Conservation (phyloP, 129 eudicot genomes). For the Flaveria robusta region DNA sequence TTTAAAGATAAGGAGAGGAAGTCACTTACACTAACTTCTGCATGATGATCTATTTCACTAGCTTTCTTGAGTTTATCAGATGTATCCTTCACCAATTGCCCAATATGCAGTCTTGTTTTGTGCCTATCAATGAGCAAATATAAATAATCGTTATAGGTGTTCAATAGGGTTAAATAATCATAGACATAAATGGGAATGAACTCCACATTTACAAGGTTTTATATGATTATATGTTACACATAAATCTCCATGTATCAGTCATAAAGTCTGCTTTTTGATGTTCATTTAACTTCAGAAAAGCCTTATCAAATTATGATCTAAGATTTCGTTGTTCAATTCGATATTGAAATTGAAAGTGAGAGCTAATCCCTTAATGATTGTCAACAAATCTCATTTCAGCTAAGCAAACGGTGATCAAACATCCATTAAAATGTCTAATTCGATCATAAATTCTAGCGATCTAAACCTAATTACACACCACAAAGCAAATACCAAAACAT, state of each 20-base stretch:
- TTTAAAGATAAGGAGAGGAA: background rate
- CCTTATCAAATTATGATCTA: background rate
- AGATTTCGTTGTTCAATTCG: background rate
- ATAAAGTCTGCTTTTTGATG: background rate
- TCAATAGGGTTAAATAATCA: background rate
- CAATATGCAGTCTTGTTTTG: constrained; percentile 84
- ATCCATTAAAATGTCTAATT: background rate
- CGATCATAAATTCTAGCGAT: background rate
- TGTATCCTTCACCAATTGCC: constrained; percentile 81
- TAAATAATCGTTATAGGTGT: background rate
- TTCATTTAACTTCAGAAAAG: background rate
- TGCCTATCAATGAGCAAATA: constrained; percentile 48
- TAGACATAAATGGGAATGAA: background rate
- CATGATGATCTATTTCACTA: constrained; percentile 73
- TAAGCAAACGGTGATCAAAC: too few relatives aligned
- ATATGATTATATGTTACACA: background rate
- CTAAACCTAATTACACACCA: background rate
- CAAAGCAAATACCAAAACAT: too few relatives aligned
- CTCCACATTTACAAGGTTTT: background rate
- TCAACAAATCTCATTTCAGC: too few relatives aligned
- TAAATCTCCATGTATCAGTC: background rate
- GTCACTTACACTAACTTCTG: constrained; percentile 62
- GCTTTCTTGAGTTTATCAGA: constrained; percentile 90
- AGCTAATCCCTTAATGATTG: too few relatives aligned
- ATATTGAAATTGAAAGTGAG: too few relatives aligned